Base-by-base conservation (phyloP, 495 filamentous ascomycete genomes). In the Penicillium soppii region DNA sequence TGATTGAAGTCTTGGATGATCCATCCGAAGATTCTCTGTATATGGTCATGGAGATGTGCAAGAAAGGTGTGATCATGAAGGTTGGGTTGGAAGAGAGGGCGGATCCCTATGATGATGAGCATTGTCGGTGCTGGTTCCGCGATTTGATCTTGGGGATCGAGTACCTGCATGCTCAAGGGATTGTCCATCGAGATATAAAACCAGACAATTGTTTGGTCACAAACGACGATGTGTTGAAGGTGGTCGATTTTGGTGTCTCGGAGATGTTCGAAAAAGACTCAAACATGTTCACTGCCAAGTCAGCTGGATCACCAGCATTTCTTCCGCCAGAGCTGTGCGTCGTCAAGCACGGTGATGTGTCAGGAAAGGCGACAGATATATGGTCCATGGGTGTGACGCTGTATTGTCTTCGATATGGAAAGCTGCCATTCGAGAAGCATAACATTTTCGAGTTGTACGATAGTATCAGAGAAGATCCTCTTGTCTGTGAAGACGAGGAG, bases 31-130 rank as follows among this genome's bases (percentile, higher is more conserved):
- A 98, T 63, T 95, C 91, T 1, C 71, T 98, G 17, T 98, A 97
- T 66, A 97, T 98, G 89, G 94, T 98, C 4, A 80, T 98, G 63
- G 94, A 98, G 66, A 94, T 95, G 90, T 98, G 94, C 75, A 94
- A 96, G 59, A 97, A 97, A 62, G 94, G 94, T 0, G 92, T 97
- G 20, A 79, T 97, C 30, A 97, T 98, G 94, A 94, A 95, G 52
- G 90, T 98, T 39, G 90, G 89, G 5, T 66, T 97, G n/a, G 86
- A 88, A 53, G 87, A 96, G 59, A 71, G 74, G 46, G 88, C 91
- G 19, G 83, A 87, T 43, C 92, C 95, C 1, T 96, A 96, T 61
- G 78, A 85, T 9, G 82, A 89, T 49, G 92, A 96, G 61, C 75
- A 76, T 22, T 97, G 92, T 66, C 82, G 94, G 54, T 83, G 81